Evolutionary conservation across 495 filamentous ascomycete genomes (phyloP).

Genomic region (Annulohypoxylon moriforme): DNA sequence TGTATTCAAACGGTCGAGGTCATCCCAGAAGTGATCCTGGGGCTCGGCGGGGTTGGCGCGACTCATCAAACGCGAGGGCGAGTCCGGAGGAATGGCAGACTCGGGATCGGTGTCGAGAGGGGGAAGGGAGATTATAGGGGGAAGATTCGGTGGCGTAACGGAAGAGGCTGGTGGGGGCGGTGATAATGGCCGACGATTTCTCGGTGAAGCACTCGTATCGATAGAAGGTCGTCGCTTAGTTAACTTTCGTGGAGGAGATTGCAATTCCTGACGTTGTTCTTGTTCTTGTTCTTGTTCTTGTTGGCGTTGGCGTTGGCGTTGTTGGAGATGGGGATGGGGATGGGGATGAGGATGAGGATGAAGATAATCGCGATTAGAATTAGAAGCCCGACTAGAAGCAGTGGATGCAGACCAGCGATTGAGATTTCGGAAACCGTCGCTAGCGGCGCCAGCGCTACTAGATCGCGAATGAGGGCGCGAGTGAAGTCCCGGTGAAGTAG

Average conservation of each 20-base stretch:
- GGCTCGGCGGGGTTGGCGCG: slow-evolving; percentile 37
- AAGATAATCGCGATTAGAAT: slow-evolving; percentile 50
- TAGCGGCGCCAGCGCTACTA: slow-evolving; percentile 59
- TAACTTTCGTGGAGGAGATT: slow-evolving; percentile 43
- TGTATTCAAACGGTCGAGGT: slow-evolving; percentile 24
- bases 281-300: slow-evolving; percentile 2
- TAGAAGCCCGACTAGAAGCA: slow-evolving; percentile 72
- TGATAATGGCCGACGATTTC: slow-evolving; percentile 32
- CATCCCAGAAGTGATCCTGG: slow-evolving; percentile 39
- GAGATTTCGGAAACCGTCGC: slow-evolving; percentile 75
- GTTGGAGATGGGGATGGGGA: background rate
- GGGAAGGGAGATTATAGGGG: slow-evolving; percentile 45
- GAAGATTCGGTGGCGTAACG: slow-evolving; percentile 48
- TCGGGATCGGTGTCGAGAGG: slow-evolving; percentile 43
- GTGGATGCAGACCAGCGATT: slow-evolving; percentile 89
- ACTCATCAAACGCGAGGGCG: slow-evolving; percentile 27
- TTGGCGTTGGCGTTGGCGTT: background rate
- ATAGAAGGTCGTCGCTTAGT: slow-evolving; percentile 36
- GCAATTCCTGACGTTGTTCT: slow-evolving; percentile 19
- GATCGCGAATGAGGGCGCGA: slow-evolving; percentile 54
- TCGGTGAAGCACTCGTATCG: slow-evolving; percentile 37
- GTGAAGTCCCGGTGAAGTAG: slow-evolving; percentile 8
- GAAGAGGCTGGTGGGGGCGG: slow-evolving; percentile 50
- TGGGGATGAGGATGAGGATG: background rate
- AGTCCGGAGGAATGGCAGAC: slow-evolving; percentile 27